phyloP scores from a whole-genome alignment of 768 basidiomycete species.

The Serendipita sp. region DNA sequence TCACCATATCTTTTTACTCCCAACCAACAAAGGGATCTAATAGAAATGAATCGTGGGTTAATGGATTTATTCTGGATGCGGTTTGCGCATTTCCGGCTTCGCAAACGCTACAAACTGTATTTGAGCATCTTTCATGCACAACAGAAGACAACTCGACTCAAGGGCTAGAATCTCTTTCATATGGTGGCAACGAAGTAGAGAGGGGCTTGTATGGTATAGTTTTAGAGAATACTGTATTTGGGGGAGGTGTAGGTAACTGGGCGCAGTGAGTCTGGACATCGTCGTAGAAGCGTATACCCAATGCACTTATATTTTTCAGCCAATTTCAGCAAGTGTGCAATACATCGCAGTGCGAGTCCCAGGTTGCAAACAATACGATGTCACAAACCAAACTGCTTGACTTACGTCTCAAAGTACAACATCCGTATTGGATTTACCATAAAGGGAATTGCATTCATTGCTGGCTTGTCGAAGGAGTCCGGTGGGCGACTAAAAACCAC shows the following conservation, averaged over 20 bases:
- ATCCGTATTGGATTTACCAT: constrained; percentile 74
- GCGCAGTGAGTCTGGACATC: constrained; percentile 8
- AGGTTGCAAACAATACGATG: constrained; percentile 19
- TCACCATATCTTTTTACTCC: constrained; percentile 2
- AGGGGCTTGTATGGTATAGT: neutral
- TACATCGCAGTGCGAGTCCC: constrained; percentile 16
- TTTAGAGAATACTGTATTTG: neutral
- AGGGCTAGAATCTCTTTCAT: neutral
- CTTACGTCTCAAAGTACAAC: constrained; percentile 44
- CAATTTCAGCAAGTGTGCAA: constrained; percentile 19
- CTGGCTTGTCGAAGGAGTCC: constrained; percentile 53
- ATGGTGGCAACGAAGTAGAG: neutral
- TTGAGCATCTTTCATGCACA: constrained; percentile 41
- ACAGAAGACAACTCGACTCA: too few species aligned
- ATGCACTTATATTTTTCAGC: constrained; percentile 16
- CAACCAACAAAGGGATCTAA: neutral
- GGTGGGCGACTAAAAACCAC: constrained; percentile 26
- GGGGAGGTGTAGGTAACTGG: neutral
- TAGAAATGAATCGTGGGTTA: neutral
- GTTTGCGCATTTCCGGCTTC: constrained; percentile 45
- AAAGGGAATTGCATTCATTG: constrained; percentile 73
- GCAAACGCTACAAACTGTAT: constrained; percentile 53
- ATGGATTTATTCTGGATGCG: neutral
- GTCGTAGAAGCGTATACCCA: constrained; percentile 13
- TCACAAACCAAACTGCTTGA: constrained; percentile 34